phyloP scores from a whole-genome alignment of 2,329 filamentous ascomycete genomes.

The Gyromitra esculenta region DNA sequence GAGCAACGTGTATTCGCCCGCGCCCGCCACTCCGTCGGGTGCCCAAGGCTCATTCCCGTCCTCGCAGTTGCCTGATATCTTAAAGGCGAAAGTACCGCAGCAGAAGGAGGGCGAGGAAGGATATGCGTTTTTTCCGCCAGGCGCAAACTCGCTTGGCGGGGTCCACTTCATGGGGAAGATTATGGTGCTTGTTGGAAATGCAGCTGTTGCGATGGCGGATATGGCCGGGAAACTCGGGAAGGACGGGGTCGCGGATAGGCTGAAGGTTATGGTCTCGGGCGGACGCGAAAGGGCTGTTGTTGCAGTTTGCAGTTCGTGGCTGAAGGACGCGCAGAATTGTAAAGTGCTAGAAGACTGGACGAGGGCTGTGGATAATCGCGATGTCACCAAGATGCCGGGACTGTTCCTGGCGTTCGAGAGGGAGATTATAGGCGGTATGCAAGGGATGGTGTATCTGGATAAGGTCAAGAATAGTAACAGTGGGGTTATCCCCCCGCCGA shows the following conservation, averaged over 20 bases:
- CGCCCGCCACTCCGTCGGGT: slow-evolving; percentile 73
- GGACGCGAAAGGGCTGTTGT: slow-evolving; percentile 86
- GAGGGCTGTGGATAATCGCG: slow-evolving; percentile 79
- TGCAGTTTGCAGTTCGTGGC: slow-evolving; percentile 90
- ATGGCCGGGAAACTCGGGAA: slow-evolving; percentile 64
- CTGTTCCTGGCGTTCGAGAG: slow-evolving; percentile 88
- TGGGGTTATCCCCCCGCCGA: slow-evolving; percentile 81
- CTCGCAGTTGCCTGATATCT: slow-evolving; percentile 67
- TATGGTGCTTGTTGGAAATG: slow-evolving; percentile 82
- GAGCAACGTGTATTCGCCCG: slow-evolving; percentile 83
- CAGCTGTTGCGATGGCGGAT: slow-evolving; percentile 83
- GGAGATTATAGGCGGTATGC: slow-evolving; percentile 82
- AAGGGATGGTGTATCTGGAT: slow-evolving; percentile 92
- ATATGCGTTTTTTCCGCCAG: slow-evolving; percentile 94
- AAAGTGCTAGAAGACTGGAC: slow-evolving; percentile 95
- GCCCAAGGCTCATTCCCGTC: slow-evolving; percentile 69
- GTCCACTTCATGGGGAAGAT: slow-evolving; percentile 88
- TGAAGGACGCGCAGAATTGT: slow-evolving; percentile 89
- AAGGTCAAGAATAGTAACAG: slow-evolving; percentile 81
- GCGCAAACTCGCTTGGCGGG: slow-evolving; percentile 90
- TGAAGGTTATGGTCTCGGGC: slow-evolving; percentile 78
- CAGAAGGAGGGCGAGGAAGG: slow-evolving; percentile 90
- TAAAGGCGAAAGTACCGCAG: slow-evolving; percentile 44
- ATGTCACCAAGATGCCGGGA: slow-evolving; percentile 89
- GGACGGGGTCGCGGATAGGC: slow-evolving; percentile 68